phyloP scores from a whole-genome alignment of 108 stramenopile genomes.

The Fistulifera pelliculosa region DNA sequence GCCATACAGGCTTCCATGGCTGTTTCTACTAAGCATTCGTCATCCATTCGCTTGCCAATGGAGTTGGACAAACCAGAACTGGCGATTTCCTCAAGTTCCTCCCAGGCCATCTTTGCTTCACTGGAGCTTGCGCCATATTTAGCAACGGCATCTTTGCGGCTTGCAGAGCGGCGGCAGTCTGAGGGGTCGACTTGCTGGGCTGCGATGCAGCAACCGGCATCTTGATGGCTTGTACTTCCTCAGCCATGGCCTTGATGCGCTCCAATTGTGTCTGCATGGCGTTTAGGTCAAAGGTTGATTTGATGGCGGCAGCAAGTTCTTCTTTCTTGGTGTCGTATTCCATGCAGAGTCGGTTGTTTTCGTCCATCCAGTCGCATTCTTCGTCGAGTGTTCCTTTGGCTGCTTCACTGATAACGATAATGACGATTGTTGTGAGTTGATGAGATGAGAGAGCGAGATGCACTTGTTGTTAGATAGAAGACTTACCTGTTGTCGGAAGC shows the following conservation, averaged over 20 bases:
- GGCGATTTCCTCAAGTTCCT: slow-evolving; percentile 68
- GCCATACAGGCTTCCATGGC: slow-evolving; percentile 37
- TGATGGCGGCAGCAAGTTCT: background rate
- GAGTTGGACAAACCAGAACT: slow-evolving; percentile 14
- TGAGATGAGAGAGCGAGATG: no score
- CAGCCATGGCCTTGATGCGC: slow-evolving; percentile 11
- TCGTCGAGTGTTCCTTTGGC: slow-evolving; percentile 1
- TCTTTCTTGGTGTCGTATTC: slow-evolving; percentile 2
- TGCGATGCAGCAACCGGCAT: slow-evolving; percentile 3
- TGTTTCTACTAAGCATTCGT: slow-evolving; percentile 40
- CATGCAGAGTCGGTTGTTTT: background rate
- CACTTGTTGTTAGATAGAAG: no score
- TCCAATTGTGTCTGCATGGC: background rate
- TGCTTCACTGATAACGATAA: background rate
- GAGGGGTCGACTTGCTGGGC: slow-evolving; percentile 4
- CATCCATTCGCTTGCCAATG: slow-evolving; percentile 14
- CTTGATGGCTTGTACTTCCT: slow-evolving; percentile 20
- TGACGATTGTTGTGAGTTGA: no score
- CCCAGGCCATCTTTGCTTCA: slow-evolving; percentile 76
- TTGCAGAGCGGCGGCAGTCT: slow-evolving; percentile 34
- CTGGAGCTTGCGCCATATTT: slow-evolving; percentile 37
- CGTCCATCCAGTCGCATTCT: background rate
- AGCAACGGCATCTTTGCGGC: slow-evolving; percentile 41
- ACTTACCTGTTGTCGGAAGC: slow-evolving; percentile 15
- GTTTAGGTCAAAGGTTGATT: background rate